Percentiles rank a stretch among this genome's conserved stretches.
These are phyloP conservation scores for Populus alba DNA, from an alignment of 345 rosid species.

Conservation along the genomic window DNA sequence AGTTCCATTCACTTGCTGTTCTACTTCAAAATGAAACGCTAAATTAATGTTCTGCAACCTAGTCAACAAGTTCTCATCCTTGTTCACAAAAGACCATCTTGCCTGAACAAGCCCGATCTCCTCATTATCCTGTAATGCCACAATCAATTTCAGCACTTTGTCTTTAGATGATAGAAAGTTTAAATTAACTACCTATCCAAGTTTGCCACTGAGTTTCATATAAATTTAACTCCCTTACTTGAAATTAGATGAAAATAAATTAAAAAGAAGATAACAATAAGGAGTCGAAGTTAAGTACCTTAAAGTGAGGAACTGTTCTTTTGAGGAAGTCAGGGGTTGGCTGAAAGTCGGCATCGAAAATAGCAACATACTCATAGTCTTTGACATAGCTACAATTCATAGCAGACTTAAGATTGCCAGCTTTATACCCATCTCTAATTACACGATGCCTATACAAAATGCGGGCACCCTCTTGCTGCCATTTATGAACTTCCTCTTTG, in stretches of 20 bases:
- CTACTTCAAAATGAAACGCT: slow-evolving; percentile 92
- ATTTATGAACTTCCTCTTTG: slow-evolving; percentile 78
- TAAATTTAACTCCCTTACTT: neutral
- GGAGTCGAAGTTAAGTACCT: slow-evolving; percentile 39
- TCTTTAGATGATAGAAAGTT: neutral
- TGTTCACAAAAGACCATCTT: slow-evolving; percentile 93
- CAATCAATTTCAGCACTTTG: neutral
- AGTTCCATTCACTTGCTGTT: slow-evolving; percentile 87
- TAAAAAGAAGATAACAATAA: neutral
- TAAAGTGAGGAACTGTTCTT: slow-evolving; percentile 82
- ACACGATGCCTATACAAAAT: slow-evolving; percentile 84
- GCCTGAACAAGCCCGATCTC: slow-evolving; percentile 85
- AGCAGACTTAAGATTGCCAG: slow-evolving; percentile 96
- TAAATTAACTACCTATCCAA: neutral
- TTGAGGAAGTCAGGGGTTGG: slow-evolving; percentile 79
- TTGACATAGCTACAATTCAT: slow-evolving; percentile 89
- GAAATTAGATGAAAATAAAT: neutral
- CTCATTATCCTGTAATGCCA: slow-evolving; percentile 60
- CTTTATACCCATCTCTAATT: slow-evolving; percentile 87
- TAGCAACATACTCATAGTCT: slow-evolving; percentile 88
- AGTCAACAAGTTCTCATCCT: slow-evolving; percentile 82
- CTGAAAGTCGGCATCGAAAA: slow-evolving; percentile 94
- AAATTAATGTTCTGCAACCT: slow-evolving; percentile 86
- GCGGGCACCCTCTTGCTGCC: slow-evolving; percentile 80
- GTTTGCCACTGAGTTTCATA: neutral